Conservation (phyloP, 2,329 filamentous ascomycete species). For the Aspergillus aculeatinus region DNA sequence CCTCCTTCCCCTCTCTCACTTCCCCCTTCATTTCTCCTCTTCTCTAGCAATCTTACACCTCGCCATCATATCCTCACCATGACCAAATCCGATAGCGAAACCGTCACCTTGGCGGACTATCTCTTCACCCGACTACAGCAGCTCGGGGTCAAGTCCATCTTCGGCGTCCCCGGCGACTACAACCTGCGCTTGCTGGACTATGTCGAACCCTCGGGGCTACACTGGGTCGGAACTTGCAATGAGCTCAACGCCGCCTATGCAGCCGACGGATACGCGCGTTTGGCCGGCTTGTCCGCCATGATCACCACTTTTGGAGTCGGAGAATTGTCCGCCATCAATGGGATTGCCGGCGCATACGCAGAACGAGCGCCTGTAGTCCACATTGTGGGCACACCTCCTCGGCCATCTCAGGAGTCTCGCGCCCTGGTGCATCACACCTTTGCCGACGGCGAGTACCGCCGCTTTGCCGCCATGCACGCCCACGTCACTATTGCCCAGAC, state of each 20-base stretch:
- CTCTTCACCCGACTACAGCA: slow-evolving; percentile 65
- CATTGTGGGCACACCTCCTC: slow-evolving; percentile 55
- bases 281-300: slow-evolving; percentile 27
- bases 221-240: slow-evolving; percentile 68
- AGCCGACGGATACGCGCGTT: slow-evolving; percentile 34
- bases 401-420: slow-evolving; percentile 45
- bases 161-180: slow-evolving; percentile 68
- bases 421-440: slow-evolving; percentile 65
- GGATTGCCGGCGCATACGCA: slow-evolving; percentile 69
- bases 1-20: background rate
- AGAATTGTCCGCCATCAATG: slow-evolving; percentile 67
- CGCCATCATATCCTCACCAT: background rate
- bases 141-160: slow-evolving; percentile 63
- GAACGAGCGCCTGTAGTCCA: slow-evolving; percentile 69
- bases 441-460: slow-evolving; percentile 17
- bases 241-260: slow-evolving; percentile 66
- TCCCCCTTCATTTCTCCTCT: background rate
- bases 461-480: slow-evolving; percentile 17
- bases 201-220: slow-evolving; percentile 57
- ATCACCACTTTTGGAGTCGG: slow-evolving; percentile 57
- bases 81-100: background rate
- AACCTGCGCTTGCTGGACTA: slow-evolving; percentile 69
- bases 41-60: background rate
- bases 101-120: slow-evolving; percentile 47
- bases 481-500: slow-evolving; percentile 16